Conservation (phyloP, 495 filamentous ascomycete species). For the Venustampulla echinocandica region DNA sequence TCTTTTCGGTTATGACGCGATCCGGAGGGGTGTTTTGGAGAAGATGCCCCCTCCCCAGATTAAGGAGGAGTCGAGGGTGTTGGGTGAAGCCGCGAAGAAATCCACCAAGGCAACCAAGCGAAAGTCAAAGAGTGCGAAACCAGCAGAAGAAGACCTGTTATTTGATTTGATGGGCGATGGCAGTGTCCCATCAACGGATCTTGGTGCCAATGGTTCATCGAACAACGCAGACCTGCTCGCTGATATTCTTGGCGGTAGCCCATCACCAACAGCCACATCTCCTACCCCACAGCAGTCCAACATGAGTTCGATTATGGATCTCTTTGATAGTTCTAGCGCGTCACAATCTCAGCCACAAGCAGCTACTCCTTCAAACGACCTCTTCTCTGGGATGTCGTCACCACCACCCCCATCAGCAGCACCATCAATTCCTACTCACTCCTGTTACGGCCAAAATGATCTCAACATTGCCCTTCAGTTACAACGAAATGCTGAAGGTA, state of each 20-base stretch:
- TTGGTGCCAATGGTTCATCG: constrained; percentile 47
- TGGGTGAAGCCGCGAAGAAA: constrained; percentile 82
- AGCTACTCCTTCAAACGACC: constrained; percentile 38
- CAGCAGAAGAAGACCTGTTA: constrained; percentile 81
- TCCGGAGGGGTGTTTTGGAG: constrained; percentile 84
- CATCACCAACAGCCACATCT: constrained; percentile 42
- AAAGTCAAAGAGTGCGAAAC: constrained; percentile 70
- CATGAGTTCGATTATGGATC: constrained; percentile 77
- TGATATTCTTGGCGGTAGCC: constrained; percentile 64
- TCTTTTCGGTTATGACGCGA: constrained; percentile 79
- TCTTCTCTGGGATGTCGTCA: constrained; percentile 36
- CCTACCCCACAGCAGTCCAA: constrained; percentile 46
- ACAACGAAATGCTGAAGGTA: constrained; percentile 65
- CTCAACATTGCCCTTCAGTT: constrained; percentile 70
- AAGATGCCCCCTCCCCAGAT: constrained; percentile 97
- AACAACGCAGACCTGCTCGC: constrained; percentile 82
- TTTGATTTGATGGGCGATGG: constrained; percentile 87
- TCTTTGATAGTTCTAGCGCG: constrained; percentile 47
- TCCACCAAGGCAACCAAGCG: constrained; percentile 61
- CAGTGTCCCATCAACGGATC: constrained; percentile 43
- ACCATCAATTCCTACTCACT: constrained; percentile 42
- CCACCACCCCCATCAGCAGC: constrained; percentile 38
- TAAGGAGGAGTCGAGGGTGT: constrained; percentile 80
- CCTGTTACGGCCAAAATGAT: constrained; percentile 78
- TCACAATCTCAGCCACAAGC: constrained; percentile 32